Conservation (phyloP, 164 flowering plant genomes). For the Platanus orientalis region DNA sequence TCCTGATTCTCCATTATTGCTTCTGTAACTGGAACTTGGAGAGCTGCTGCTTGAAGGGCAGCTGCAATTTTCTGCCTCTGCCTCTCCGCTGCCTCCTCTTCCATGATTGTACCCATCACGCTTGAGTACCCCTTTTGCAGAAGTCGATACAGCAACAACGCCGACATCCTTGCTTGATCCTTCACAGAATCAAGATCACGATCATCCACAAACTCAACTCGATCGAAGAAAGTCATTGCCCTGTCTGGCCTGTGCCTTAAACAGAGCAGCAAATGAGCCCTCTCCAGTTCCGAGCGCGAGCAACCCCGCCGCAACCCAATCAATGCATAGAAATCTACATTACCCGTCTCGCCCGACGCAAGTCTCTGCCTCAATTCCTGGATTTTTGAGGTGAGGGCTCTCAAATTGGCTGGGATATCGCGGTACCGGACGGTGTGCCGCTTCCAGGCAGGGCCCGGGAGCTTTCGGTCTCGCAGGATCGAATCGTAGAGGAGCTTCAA, state of each 20-base stretch:
- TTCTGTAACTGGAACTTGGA: not conserved
- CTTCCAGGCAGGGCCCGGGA: conserved; percentile 86
- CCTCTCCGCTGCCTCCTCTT: conserved; percentile 68
- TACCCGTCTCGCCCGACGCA: conserved; percentile 57
- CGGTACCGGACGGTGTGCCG: conserved; percentile 51
- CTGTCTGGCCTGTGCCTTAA: conserved; percentile 80
- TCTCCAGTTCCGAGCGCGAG: conserved; percentile 73
- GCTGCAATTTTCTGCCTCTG: conserved; percentile 54
- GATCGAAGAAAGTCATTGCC: conserved; percentile 52
- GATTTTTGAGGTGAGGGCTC: conserved; percentile 45
- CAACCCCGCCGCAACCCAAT: conserved; percentile 87
- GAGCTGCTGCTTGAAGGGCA: conserved; percentile 27
- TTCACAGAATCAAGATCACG: conserved; percentile 61
- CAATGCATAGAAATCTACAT: conserved; percentile 76
- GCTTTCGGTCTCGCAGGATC: conserved; percentile 67
- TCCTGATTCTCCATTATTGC: not conserved
- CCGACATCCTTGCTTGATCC: conserved; percentile 80
- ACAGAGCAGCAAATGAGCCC: conserved; percentile 69
- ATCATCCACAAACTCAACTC: conserved; percentile 75
- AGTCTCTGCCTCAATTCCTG: conserved; percentile 64
- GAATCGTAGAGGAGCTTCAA: conserved; percentile 79
- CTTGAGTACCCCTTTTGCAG: conserved; percentile 74
- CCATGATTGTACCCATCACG: conserved; percentile 54
- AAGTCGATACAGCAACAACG: conserved; percentile 69
- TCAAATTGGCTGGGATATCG: conserved; percentile 67